Evolutionary conservation across 768 basidiomycete genomes (phyloP).

Genomic region (Collybia mongolica): DNA sequence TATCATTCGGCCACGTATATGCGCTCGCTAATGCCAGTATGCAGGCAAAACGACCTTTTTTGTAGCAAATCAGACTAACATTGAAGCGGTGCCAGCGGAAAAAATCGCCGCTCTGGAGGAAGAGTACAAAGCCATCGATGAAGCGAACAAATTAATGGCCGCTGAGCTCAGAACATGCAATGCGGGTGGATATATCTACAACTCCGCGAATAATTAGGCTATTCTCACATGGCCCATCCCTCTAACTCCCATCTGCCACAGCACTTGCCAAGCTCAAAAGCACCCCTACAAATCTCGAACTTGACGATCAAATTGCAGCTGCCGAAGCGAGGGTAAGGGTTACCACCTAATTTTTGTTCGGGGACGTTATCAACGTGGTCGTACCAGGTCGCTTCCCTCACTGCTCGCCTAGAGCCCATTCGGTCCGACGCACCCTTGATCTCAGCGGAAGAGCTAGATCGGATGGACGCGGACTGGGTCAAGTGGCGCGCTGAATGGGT

Average conservation of each 20-base stretch:
- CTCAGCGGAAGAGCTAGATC: slow-evolving; percentile 66
- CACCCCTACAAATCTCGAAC: slow-evolving; percentile 68
- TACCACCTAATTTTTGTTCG: slow-evolving; percentile 4
- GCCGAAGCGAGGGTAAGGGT: slow-evolving; percentile 49
- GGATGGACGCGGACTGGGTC: slow-evolving; percentile 71
- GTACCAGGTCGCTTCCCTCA: slow-evolving; percentile 47
- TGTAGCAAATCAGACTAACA: slow-evolving; percentile 76
- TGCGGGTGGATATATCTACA: slow-evolving; percentile 31
- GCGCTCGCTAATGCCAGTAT: slow-evolving; percentile 9
- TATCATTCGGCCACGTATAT: slow-evolving; percentile 7
- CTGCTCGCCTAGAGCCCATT: slow-evolving; percentile 57
- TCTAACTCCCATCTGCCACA: slow-evolving; percentile 26
- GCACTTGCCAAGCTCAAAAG: slow-evolving; percentile 65
- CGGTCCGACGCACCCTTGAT: slow-evolving; percentile 66
- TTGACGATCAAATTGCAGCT: slow-evolving; percentile 53
- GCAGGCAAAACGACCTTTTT: slow-evolving; percentile 86
- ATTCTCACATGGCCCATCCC: slow-evolving; percentile 11
- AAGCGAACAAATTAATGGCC: slow-evolving; percentile 53
- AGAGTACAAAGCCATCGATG: slow-evolving; percentile 56
- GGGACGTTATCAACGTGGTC: slow-evolving; percentile 9
- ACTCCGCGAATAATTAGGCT: slow-evolving; percentile 1
- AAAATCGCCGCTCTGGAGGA: slow-evolving; percentile 59
- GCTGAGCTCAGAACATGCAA: slow-evolving; percentile 50
- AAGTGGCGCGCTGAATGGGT: slow-evolving; percentile 85
- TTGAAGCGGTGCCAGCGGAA: slow-evolving; percentile 62